Percentiles rank a stretch among this genome's conserved stretches.
phyloP scores from a whole-genome alignment of 2,329 filamentous ascomycete genomes.

The Alternaria hordeiaustralica region DNA sequence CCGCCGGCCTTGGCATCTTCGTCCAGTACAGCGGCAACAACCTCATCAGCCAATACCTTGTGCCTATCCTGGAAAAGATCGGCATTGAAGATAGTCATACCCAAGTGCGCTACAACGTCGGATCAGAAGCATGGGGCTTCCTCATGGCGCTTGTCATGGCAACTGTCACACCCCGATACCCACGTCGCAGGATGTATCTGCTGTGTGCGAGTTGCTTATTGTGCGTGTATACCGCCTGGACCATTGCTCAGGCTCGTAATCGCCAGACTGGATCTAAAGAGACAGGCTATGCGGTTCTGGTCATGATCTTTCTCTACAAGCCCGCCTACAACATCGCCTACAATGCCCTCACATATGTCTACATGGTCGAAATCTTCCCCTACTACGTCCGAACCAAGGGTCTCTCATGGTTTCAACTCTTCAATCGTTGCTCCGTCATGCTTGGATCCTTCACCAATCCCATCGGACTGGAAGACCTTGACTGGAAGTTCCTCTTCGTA shows the following conservation, averaged over 20 bases:
- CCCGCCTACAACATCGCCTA: slow-evolving; percentile 64
- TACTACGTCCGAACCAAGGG: slow-evolving; percentile 60
- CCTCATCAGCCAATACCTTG: slow-evolving; percentile 69
- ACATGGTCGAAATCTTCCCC: slow-evolving; percentile 58
- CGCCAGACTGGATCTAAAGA: slow-evolving; percentile 47
- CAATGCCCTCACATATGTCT: slow-evolving; percentile 65
- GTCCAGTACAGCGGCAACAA: slow-evolving; percentile 72
- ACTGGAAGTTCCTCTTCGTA: slow-evolving; percentile 69
- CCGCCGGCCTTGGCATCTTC: slow-evolving; percentile 68
- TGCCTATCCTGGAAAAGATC: slow-evolving; percentile 65
- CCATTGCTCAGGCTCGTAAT: slow-evolving; percentile 58
- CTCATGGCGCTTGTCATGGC: slow-evolving; percentile 63
- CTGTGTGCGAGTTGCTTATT: slow-evolving; percentile 46
- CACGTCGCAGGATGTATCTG: slow-evolving; percentile 64
- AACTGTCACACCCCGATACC: slow-evolving; percentile 61
- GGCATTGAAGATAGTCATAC: slow-evolving; percentile 60
- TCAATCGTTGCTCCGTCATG: slow-evolving; percentile 65
- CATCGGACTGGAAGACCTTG: slow-evolving; percentile 65
- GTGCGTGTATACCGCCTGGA: slow-evolving; percentile 47
- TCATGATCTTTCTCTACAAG: slow-evolving; percentile 60
- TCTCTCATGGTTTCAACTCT: slow-evolving; percentile 65
- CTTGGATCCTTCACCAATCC: slow-evolving; percentile 68
- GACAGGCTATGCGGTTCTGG: slow-evolving; percentile 54
- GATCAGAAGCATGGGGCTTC: slow-evolving; percentile 67
- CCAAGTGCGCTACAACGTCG: slow-evolving; percentile 56